Percentiles rank a stretch among this genome's conserved stretches.
Evolutionary conservation across 805 yeast genomes (phyloP).

Genomic region (Candida ipomoeae): DNA sequence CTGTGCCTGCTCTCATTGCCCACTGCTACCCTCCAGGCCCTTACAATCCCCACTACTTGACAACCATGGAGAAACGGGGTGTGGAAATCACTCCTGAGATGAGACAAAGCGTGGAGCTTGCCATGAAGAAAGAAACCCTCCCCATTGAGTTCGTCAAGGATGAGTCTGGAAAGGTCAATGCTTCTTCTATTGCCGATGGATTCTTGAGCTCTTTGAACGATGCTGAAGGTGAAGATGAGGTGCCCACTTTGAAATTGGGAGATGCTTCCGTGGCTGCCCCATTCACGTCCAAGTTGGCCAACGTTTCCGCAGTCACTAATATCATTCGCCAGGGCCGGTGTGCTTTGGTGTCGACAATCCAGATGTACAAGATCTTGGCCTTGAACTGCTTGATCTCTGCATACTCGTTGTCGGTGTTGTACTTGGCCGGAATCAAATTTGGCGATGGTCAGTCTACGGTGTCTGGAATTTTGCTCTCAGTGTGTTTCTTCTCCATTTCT

Average conservation of each 20-base stretch:
- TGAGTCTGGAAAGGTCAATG: constrained; percentile 15
- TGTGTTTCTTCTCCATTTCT: constrained; percentile 92
- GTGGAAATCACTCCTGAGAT: constrained; percentile 73
- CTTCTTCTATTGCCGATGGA: constrained; percentile 49
- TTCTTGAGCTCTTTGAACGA: constrained; percentile 52
- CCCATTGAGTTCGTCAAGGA: constrained; percentile 19
- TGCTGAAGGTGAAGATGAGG: constrained; percentile 68
- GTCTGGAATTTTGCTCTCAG: constrained; percentile 87
- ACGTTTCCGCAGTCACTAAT: constrained; percentile 88
- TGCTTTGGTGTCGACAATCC: constrained; percentile 94
- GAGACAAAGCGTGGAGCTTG: constrained; percentile 53
- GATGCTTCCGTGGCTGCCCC: constrained; percentile 99
- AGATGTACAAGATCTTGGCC: constrained; percentile 97
- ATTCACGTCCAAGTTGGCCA: constrained; percentile 89
- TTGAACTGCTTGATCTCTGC: constrained; percentile 96
- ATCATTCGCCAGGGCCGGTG: constrained; percentile 97
- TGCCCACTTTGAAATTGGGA: constrained; percentile 90
- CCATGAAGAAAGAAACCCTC: constrained; percentile 36
- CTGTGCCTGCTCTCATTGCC: constrained; percentile 83
- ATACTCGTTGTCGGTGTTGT: constrained; percentile 88
- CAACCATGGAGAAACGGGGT: constrained; percentile 82
- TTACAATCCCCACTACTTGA: constrained; percentile 78
- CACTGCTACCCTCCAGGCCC: constrained; percentile 97
- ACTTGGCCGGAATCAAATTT: constrained; percentile 94
- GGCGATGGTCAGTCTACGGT: constrained; percentile 98